These are phyloP conservation scores for Zea luxurians DNA, from an alignment of 176 grass and related monocot species.

Conservation along the genomic window DNA sequence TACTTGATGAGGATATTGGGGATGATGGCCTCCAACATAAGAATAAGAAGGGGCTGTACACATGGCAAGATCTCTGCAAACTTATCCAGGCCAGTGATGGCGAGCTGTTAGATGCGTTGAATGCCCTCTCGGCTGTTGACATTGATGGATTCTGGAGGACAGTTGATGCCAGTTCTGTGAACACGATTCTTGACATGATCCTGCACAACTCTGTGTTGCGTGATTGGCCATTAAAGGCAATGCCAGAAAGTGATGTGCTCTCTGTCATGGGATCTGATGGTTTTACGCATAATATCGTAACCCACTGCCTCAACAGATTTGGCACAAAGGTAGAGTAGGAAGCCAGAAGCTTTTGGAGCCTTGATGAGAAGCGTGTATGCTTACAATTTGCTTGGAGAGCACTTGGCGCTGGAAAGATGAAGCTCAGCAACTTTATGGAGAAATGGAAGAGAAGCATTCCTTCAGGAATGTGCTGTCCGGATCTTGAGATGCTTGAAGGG, in stretches of 20 bases:
- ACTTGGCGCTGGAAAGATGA: conserved; percentile 67
- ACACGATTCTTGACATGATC: conserved; percentile 75
- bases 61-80: conserved; percentile 63
- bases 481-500: too few relatives aligned
- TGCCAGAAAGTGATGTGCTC: conserved; percentile 63
- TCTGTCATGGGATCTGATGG: conserved; percentile 75
- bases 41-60: conserved; percentile 58
- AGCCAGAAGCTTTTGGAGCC: conserved; percentile 45
- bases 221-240: conserved; percentile 65
- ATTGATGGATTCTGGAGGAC: conserved; percentile 90
- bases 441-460: conserved; percentile 73
- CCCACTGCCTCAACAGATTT: conserved; percentile 67
- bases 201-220: conserved; percentile 82
- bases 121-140: conserved; percentile 58
- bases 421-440: conserved; percentile 67
- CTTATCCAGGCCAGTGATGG: conserved; percentile 87
- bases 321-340: conserved; percentile 55
- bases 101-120: conserved; percentile 71
- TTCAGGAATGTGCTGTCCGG: too few relatives aligned
- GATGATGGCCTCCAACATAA: not conserved
- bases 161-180: conserved; percentile 49
- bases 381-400: conserved; percentile 65
- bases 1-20: conserved; percentile 76
- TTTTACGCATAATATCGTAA: conserved; percentile 56
- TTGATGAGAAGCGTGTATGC: conserved; percentile 66